phyloP scores from a whole-genome alignment of 805 yeast species.

The Scheffersomyces coipomensis region DNA sequence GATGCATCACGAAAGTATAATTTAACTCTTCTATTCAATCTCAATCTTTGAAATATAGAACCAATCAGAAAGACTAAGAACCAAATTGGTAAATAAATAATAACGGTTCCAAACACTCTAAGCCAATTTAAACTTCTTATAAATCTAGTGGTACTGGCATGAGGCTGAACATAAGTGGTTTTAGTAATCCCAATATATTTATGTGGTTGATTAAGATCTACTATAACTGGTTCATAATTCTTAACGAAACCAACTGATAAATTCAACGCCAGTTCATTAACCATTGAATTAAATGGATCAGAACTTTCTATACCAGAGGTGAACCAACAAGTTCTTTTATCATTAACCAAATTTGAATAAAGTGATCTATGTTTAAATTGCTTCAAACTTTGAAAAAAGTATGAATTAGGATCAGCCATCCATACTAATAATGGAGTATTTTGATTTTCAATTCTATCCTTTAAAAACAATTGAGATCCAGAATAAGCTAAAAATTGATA shows the following conservation, averaged over 20 bases:
- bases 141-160: constrained; percentile 2
- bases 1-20: constrained; percentile 25
- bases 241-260: constrained; percentile 40
- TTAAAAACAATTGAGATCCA: constrained; percentile 71
- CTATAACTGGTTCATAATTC: constrained; percentile 56
- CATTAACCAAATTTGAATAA: constrained; percentile 78
- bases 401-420: constrained; percentile 64
- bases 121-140: constrained; percentile 46
- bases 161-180: not conserved
- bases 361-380: constrained; percentile 53
- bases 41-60: constrained; percentile 36
- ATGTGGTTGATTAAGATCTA: constrained; percentile 50
- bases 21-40: constrained; percentile 24
- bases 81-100: constrained; percentile 64
- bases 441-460: constrained; percentile 25
- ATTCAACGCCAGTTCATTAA: constrained; percentile 26
- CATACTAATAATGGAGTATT: constrained; percentile 54
- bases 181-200: constrained; percentile 6
- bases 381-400: constrained; percentile 56
- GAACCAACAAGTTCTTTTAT: constrained; percentile 80
- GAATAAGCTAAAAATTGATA: constrained; percentile 68
- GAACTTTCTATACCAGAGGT: constrained; percentile 66
- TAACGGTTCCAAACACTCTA: constrained; percentile 40
- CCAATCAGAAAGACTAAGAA: constrained; percentile 52
- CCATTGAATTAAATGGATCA: constrained; percentile 60